Evolutionary conservation across 2,329 filamentous ascomycete species (phyloP).

Genomic region (Lachnellula willkommii): DNA sequence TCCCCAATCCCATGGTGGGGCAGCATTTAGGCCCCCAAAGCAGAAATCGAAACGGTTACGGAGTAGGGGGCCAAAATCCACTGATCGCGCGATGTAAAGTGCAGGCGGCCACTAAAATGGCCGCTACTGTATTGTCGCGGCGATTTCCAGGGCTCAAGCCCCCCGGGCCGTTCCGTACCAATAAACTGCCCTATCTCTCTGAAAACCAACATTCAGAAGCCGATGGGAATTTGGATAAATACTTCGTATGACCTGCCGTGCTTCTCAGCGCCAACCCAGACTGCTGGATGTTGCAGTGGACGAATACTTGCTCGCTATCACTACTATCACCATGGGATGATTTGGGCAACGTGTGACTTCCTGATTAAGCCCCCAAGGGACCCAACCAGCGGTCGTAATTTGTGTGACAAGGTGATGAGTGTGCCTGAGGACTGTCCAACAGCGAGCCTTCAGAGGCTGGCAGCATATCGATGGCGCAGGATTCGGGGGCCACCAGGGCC

Average conservation of each 20-base stretch:
- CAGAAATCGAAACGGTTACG: not conserved
- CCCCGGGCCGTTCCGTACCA: not conserved
- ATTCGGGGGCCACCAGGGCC: not conserved
- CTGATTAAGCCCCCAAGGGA: not conserved
- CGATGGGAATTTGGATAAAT: not conserved
- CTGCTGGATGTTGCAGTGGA: not conserved
- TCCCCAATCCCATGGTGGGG: not conserved
- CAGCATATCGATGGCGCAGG: not conserved
- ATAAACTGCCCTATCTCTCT: not conserved
- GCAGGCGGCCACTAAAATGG: not conserved
- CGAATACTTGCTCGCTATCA: not conserved
- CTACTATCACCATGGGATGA: no score
- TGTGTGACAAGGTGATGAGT: not conserved
- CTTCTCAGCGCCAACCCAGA: not conserved
- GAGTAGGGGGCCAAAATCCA: not conserved
- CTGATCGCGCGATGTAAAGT: not conserved
- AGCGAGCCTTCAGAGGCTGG: not conserved
- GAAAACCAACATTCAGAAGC: not conserved
- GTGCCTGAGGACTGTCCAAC: not conserved
- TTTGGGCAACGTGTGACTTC: not conserved
- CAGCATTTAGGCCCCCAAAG: not conserved
- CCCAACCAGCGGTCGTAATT: not conserved
- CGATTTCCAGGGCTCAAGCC: not conserved
- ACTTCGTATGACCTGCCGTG: not conserved
- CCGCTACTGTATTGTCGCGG: not conserved